phyloP scores from a whole-genome alignment of 2,329 filamentous ascomycete species.

The Ophiocordyceps unilateralis region DNA sequence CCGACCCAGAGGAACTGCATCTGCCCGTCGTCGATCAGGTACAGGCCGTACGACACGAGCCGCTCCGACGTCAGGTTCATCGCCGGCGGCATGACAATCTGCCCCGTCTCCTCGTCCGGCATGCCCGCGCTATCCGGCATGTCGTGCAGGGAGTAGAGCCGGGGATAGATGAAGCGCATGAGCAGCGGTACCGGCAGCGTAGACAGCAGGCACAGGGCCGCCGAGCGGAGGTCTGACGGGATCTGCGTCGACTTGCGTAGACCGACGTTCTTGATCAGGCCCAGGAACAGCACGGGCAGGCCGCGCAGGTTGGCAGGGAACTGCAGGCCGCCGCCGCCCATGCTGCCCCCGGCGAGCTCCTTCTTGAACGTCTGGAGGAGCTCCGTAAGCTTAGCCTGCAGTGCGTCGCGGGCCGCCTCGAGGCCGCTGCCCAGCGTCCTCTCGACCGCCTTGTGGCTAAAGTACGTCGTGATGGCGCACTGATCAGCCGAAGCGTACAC shows the following conservation, averaged over 20 bases:
- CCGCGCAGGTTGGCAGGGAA: slow-evolving; percentile 86
- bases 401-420: slow-evolving; percentile 75
- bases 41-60: slow-evolving; percentile 77
- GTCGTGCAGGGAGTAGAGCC: slow-evolving; percentile 76
- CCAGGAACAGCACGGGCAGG: slow-evolving; percentile 78
- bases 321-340: slow-evolving; percentile 85
- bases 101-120: slow-evolving; percentile 69
- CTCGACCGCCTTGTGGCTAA: slow-evolving; percentile 95
- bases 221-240: slow-evolving; percentile 81
- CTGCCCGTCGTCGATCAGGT: slow-evolving; percentile 92
- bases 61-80: slow-evolving; percentile 78
- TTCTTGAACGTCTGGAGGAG: slow-evolving; percentile 92
- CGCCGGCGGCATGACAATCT: slow-evolving; percentile 72
- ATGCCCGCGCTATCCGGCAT: slow-evolving; percentile 90
- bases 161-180: slow-evolving; percentile 83
- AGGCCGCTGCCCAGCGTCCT: slow-evolving; percentile 69
- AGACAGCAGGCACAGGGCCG: slow-evolving; percentile 83
- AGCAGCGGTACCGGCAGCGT: slow-evolving; percentile 79
- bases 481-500: slow-evolving; percentile 92
- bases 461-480: slow-evolving; percentile 82
- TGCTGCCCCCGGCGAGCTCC: slow-evolving; percentile 87
- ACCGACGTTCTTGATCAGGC: slow-evolving; percentile 89
- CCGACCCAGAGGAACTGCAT: slow-evolving; percentile 97
- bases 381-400: slow-evolving; percentile 84
- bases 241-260: slow-evolving; percentile 87